Evolutionary conservation across 75 land plant species (phyloP).

Genomic region (Isoetes taiwanensis): DNA sequence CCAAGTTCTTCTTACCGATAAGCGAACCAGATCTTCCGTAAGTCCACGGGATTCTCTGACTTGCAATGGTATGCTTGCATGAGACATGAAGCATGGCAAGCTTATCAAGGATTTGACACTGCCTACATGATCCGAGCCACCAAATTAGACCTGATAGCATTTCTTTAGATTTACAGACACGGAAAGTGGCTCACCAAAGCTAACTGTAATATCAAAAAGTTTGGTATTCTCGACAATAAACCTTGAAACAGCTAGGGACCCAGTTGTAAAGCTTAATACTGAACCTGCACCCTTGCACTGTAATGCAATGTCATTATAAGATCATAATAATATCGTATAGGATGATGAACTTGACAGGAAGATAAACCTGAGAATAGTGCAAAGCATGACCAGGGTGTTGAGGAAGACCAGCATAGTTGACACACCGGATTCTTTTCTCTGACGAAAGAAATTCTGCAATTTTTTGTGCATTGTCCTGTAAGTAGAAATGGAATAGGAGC

Average conservation of each 20-base stretch:
- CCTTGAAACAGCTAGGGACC: conserved; percentile 82
- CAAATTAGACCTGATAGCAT: background rate
- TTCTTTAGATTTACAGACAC: no score
- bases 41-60: conserved; percentile 76
- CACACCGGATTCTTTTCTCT: conserved; percentile 57
- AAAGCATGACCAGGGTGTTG: conserved; percentile 62
- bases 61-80: conserved; percentile 76
- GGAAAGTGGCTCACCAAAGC: conserved; percentile 99
- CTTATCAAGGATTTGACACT: conserved; percentile 97
- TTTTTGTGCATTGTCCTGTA: conserved; percentile 84
- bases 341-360: no score
- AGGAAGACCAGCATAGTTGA: conserved; percentile 88
- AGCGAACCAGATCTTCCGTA: conserved; percentile 68
- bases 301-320: no score
- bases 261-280: conserved; percentile 83
- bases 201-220: conserved; percentile 86
- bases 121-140: conserved; percentile 27
- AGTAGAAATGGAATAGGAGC: no score
- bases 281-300: conserved; percentile 96
- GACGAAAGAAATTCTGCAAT: conserved; percentile 76
- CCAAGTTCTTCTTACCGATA: conserved; percentile 68
- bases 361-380: conserved; percentile 97
- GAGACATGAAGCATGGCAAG: conserved; percentile 98
- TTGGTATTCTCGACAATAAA: conserved; percentile 69
- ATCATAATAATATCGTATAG: no score